These are phyloP conservation scores for Ceratobasidium theobromae DNA, from an alignment of 1,284 basidiomycete species.

Conservation along the genomic window DNA sequence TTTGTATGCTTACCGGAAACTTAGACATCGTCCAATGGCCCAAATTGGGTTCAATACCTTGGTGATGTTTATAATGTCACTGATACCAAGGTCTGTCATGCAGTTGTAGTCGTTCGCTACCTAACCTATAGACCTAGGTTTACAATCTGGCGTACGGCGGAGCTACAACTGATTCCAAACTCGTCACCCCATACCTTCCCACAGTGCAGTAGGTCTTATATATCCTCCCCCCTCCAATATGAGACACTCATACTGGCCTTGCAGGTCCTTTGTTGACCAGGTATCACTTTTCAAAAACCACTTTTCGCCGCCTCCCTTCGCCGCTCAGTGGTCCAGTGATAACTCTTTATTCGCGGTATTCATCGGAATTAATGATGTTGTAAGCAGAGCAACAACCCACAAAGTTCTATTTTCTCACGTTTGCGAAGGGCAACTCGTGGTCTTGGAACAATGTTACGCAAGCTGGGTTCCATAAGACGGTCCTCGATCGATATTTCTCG, in stretches of 20 bases:
- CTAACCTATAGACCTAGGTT: conserved; percentile 44
- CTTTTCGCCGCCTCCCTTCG: conserved; percentile 29
- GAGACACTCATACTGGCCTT: not conserved
- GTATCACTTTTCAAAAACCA: conserved; percentile 13
- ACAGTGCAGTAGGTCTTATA: conserved; percentile 53
- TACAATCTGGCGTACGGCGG: conserved; percentile 63
- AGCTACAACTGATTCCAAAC: conserved; percentile 61
- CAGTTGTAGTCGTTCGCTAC: conserved; percentile 5
- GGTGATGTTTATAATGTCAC: conserved; percentile 61
- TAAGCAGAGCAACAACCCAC: not conserved
- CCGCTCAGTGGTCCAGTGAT: conserved; percentile 27
- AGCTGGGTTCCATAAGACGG: conserved; percentile 25
- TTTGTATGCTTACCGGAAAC: not conserved
- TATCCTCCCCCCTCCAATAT: not conserved
- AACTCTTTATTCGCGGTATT: conserved; percentile 33
- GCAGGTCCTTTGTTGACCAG: conserved; percentile 59
- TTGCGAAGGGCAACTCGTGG: conserved; percentile 17
- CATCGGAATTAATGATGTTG: conserved; percentile 30
- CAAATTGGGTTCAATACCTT: conserved; percentile 61
- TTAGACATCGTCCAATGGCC: conserved; percentile 62
- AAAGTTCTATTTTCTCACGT: not conserved
- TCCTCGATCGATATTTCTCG: conserved; percentile 25
- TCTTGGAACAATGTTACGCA: conserved; percentile 25
- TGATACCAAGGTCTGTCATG: conserved; percentile 49
- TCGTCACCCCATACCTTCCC: conserved; percentile 58